phyloP scores from a whole-genome alignment of 2,329 filamentous ascomycete species.

The Diaporthe sp. region DNA sequence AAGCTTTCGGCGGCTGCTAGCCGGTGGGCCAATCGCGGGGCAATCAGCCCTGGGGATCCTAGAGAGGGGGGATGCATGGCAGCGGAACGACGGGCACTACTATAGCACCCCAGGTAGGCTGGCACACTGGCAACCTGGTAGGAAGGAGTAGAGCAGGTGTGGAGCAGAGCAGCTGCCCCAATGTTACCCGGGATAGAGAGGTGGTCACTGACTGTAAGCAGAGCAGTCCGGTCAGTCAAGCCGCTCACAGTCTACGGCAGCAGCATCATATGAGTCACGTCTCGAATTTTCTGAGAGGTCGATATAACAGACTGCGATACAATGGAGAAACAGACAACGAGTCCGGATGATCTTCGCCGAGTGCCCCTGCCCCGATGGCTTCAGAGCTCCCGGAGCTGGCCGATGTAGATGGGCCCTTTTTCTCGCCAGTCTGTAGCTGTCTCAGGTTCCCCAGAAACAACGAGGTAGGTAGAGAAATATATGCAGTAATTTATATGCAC shows the following conservation, averaged over 20 bases:
- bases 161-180: slow-evolving; percentile 6
- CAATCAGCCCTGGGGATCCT: slow-evolving; percentile 22
- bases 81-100: slow-evolving; percentile 30
- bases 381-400: not conserved
- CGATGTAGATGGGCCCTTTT: not conserved
- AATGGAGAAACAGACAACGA: not conserved
- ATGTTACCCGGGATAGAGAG: slow-evolving; percentile 13
- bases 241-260: not conserved
- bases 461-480: not conserved
- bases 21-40: slow-evolving; percentile 27
- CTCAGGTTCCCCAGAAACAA: not conserved
- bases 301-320: not conserved
- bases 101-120: not conserved
- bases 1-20: slow-evolving; percentile 21
- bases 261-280: not conserved
- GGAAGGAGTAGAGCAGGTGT: not conserved
- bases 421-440: not conserved
- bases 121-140: not conserved
- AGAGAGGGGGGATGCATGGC: slow-evolving; percentile 4
- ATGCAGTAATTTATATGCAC: not conserved
- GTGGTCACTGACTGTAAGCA: too few species aligned
- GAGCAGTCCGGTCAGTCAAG: not conserved
- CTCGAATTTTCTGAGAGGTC: not conserved
- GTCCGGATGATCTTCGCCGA: not conserved
- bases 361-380: not conserved